phyloP scores from a whole-genome alignment of 768 basidiomycete species.

The Lentinus tigrinus region DNA sequence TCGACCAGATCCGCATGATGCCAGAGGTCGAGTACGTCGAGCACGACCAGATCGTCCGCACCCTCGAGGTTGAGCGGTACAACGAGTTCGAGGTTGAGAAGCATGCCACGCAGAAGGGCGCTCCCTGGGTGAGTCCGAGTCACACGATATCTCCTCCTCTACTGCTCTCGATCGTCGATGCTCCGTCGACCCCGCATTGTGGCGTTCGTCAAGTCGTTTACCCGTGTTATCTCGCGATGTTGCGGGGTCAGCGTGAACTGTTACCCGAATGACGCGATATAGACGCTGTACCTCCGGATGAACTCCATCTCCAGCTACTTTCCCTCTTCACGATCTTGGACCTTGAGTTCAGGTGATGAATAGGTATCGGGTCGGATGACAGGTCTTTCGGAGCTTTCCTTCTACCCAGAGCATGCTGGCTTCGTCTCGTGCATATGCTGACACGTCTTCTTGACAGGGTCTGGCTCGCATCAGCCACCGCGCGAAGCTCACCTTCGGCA shows the following conservation, averaged over 20 bases:
- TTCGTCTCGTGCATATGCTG: background rate
- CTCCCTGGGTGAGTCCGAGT: conserved; percentile 75
- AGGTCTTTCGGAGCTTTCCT: background rate
- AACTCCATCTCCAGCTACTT: too few relatives aligned
- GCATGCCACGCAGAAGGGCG: conserved; percentile 50
- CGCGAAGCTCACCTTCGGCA: conserved; percentile 66
- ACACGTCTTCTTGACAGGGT: conserved; percentile 51
- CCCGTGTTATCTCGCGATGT: background rate
- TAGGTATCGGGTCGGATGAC: too few relatives aligned
- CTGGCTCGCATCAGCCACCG: conserved; percentile 95
- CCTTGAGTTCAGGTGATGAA: too few relatives aligned
- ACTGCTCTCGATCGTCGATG: background rate
- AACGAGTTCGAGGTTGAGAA: conserved; percentile 10
- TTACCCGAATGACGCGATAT: too few relatives aligned
- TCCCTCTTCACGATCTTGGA: too few relatives aligned
- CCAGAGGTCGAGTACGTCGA: conserved; percentile 94
- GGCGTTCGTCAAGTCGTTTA: background rate
- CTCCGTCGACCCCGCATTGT: background rate
- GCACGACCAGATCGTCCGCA: conserved; percentile 89
- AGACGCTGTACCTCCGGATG: too few relatives aligned
- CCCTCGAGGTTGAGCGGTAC: conserved; percentile 42
- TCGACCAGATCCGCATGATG: conserved; percentile 75
- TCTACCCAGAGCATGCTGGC: background rate
- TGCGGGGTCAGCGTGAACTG: too few relatives aligned
- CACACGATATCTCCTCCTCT: conserved; percentile 6